These are phyloP conservation scores for Amphichorda felina DNA, from an alignment of 2,329 filamentous ascomycete genomes.

Conservation along the genomic window DNA sequence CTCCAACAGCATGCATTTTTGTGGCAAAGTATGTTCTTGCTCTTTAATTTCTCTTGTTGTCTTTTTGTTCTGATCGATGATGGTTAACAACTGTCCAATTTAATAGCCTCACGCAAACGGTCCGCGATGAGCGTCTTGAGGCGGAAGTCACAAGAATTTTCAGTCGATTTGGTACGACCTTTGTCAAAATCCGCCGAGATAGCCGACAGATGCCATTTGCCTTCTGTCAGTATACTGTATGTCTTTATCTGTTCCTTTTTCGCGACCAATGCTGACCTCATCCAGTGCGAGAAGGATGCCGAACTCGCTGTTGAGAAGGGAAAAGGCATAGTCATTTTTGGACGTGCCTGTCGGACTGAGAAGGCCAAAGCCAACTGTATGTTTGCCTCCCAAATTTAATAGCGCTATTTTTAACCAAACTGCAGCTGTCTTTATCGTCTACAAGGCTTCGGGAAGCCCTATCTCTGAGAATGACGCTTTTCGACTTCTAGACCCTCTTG, in stretches of 20 bases:
- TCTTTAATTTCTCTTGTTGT: neutral
- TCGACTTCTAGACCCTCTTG: constrained; percentile 28
- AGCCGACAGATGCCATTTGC: constrained; percentile 47
- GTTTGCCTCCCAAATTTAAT: constrained; percentile 10
- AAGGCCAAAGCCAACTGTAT: constrained; percentile 46
- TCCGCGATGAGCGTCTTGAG: constrained; percentile 35
- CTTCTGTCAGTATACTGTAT: constrained; percentile 51
- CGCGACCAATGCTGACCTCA: constrained; percentile 10
- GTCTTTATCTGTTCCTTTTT: constrained; percentile 9
- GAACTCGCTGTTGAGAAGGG: constrained; percentile 32
- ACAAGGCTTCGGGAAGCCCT: constrained; percentile 16
- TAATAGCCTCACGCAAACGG: constrained; percentile 35
- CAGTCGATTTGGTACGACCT: constrained; percentile 41
- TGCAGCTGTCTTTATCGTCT: constrained; percentile 37
- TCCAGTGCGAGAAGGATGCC: constrained; percentile 36
- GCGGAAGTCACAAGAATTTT: constrained; percentile 40
- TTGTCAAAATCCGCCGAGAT: constrained; percentile 53
- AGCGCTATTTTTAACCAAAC: constrained; percentile 8
- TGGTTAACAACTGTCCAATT: neutral
- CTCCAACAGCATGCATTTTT: constrained; percentile 26
- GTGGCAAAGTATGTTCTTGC: constrained; percentile 50
- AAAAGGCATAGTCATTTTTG: constrained; percentile 35
- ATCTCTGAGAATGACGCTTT: constrained; percentile 31
- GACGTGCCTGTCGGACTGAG: constrained; percentile 47
- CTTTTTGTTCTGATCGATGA: neutral